Evolutionary conservation across 208 protist species (phyloP), one percentile per base, ranked within the genome.

Genomic region (Entamoeba nuttalli): DNA sequence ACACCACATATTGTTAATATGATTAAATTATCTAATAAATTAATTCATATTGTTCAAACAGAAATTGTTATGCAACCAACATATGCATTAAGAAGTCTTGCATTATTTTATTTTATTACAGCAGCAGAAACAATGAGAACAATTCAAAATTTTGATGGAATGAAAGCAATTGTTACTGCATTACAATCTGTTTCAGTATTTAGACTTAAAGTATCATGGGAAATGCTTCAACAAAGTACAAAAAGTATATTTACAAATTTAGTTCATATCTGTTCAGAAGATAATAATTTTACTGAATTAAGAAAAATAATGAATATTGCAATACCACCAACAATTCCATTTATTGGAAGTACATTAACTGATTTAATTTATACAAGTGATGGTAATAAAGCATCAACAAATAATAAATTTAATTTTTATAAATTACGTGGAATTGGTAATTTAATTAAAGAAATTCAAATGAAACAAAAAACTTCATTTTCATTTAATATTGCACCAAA

Each of bases 291-390:
- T 48, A 52, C 14, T n/a, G 21, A 93, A 21, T 19, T 55, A 51
- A 19, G 94, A 95, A n/a, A 95, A 4, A 17, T 9, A 9, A 51
- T 55, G 11, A n/a, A 9, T 21, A 30, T 50, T 52, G 35, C 11
- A 30, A n/a, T 21, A 51, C 44, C 94, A n/a, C 94, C 94, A 19
- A 30, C 19, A 52, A 48, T 95, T 17, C 94, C 94, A 21, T 95
- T 93, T 95, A 30, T 95, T 4, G 94, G 94, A 17, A 30, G 44
- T 17, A 93, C 69, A 52, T 55, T 95, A 5, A 55, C 44, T 53
- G 94, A 95, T 52, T 95, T 95, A 41, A 50, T 95, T 95, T 95
- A 52, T n/a, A 52, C 73, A 52, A 84, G 19, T 17, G 50, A 95
- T 19, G 50, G 50, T 21, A 95, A 55, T 95, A 19, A 5, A 55